Conservation (phyloP, 345 rosid genomes). For the Aquilaria malaccensis region DNA sequence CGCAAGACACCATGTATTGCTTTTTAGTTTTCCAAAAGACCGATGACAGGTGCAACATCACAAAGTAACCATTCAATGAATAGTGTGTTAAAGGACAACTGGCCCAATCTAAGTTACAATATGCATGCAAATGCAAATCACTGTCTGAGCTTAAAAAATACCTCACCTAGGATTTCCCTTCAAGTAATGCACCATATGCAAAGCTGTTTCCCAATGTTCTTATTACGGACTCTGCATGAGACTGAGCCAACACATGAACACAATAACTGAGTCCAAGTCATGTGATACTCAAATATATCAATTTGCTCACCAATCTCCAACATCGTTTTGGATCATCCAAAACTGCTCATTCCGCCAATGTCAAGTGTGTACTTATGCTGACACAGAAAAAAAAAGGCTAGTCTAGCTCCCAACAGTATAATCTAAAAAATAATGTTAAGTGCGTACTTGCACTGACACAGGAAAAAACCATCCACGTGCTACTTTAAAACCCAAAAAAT, state of each 20-base stretch:
- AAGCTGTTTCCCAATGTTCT: background rate
- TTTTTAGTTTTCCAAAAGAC: no score
- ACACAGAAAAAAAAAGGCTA: background rate
- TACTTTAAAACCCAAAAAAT: background rate
- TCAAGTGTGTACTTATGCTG: background rate
- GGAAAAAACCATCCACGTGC: background rate
- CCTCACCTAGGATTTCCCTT: background rate
- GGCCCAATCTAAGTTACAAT: background rate
- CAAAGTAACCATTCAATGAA: background rate
- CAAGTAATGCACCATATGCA: background rate
- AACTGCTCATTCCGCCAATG: background rate
- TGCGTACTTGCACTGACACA: background rate
- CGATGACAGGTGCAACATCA: no score
- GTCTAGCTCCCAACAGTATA: background rate
- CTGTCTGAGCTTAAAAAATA: background rate
- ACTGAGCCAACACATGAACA: constrained; percentile 1
- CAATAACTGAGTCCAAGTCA: background rate
- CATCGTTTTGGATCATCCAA: background rate
- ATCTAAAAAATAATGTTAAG: background rate
- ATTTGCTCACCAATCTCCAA: constrained; percentile 1
- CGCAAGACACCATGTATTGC: no score
- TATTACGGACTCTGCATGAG: background rate
- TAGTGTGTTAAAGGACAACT: background rate
- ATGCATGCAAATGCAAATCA: background rate
- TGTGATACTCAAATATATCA: constrained; percentile 8